A percentile compares a stretch with the other conserved stretches of the same genome.
These are phyloP conservation scores for Henckelia pumila DNA, from an alignment of 257 asterid genomes.

Conservation along the genomic window DNA sequence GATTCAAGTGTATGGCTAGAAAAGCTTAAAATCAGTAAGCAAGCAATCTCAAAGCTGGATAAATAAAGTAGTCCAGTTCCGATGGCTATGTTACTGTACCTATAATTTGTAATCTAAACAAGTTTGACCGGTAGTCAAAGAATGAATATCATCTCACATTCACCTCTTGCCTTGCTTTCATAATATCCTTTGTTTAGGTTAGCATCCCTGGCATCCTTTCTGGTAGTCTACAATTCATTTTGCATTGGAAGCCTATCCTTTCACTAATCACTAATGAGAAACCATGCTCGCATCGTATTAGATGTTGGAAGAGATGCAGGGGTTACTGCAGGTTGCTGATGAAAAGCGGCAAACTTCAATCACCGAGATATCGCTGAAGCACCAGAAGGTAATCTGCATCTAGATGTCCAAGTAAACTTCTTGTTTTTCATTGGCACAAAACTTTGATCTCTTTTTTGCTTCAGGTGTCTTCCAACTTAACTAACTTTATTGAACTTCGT, in stretches of 20 bases:
- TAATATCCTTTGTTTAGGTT: background rate
- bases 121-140: slow-evolving; percentile 6
- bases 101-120: background rate
- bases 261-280: slow-evolving; percentile 11
- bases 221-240: slow-evolving; percentile 15
- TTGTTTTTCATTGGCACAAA: slow-evolving; percentile 27
- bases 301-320: slow-evolving; percentile 75
- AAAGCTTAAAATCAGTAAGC: slow-evolving; percentile 9
- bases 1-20: background rate
- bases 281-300: slow-evolving; percentile 32
- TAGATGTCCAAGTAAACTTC: slow-evolving; percentile 12
- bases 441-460: slow-evolving; percentile 22
- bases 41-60: slow-evolving; percentile 1
- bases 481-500: slow-evolving; percentile 16
- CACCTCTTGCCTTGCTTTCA: background rate
- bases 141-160: background rate
- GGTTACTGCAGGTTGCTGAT: slow-evolving; percentile 70
- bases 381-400: slow-evolving; percentile 64
- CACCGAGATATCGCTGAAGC: slow-evolving; percentile 73
- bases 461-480: slow-evolving; percentile 2
- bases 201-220: slow-evolving; percentile 15
- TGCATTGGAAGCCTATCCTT: background rate
- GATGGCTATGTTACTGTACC: background rate
- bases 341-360: slow-evolving; percentile 74
- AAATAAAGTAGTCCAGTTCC: slow-evolving; percentile 3